These are phyloP conservation scores for Pseudocercospora cruenta DNA, from an alignment of 2,329 filamentous ascomycete species.

Conservation along the genomic window DNA sequence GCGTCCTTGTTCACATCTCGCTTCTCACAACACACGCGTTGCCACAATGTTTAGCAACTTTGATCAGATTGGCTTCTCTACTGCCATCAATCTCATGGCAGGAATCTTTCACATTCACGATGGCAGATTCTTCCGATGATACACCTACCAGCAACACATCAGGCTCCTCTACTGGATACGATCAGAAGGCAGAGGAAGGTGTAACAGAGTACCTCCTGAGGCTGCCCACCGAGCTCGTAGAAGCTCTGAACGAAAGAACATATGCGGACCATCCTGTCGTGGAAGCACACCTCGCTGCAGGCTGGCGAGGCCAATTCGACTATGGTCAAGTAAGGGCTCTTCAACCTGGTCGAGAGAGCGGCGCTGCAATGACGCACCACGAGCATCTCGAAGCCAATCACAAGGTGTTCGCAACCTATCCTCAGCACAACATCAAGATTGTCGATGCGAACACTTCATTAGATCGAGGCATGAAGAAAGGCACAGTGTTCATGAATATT, in stretches of 20 bases:
- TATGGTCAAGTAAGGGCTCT: constrained; percentile 2
- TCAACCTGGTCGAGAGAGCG: neutral
- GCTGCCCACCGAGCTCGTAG: neutral
- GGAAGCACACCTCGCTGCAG: neutral
- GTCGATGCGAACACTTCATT: neutral
- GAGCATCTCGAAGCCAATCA: constrained; percentile 4
- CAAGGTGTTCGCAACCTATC: constrained; percentile 1
- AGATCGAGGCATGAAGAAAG: neutral
- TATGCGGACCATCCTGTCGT: neutral
- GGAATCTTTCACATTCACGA: neutral
- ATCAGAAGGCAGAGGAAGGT: neutral
- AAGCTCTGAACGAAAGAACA: neutral
- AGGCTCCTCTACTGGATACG: neutral
- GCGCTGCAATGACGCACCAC: neutral
- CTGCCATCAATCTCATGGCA: neutral
- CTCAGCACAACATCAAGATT: constrained; percentile 1
- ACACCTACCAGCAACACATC: neutral
- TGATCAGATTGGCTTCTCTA: neutral
- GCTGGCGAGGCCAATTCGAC: constrained; percentile 4
- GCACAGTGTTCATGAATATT: neutral
- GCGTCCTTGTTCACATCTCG: neutral
- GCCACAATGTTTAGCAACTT: neutral
- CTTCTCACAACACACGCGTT: neutral
- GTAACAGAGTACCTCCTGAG: neutral
- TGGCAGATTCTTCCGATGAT: neutral